Evolutionary conservation across 2,329 filamentous ascomycete species (phyloP).

Genomic region (Colletotrichum siamense): DNA sequence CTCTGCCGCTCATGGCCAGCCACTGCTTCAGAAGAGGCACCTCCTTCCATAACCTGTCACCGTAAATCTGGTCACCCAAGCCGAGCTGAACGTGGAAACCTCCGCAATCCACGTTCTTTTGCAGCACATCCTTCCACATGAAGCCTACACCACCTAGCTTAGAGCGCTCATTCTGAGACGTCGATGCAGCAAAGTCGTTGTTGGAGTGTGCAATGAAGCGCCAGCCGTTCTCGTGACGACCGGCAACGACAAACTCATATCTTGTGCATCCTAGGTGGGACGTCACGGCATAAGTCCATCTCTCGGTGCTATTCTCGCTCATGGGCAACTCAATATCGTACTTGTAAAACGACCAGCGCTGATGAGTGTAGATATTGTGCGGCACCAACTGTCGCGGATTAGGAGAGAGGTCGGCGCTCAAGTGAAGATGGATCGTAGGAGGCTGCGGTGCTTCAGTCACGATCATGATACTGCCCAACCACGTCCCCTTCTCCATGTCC

Average conservation of each 20-base stretch:
- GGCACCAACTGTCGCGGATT: constrained; percentile 88
- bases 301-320: constrained; percentile 79
- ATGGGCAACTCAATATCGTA: constrained; percentile 92
- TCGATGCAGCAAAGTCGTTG: constrained; percentile 91
- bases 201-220: constrained; percentile 95
- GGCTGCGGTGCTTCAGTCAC: constrained; percentile 91
- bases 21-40: constrained; percentile 93
- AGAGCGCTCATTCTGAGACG: constrained; percentile 83
- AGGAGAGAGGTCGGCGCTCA: constrained; percentile 87
- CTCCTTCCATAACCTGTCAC: constrained; percentile 95
- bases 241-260: constrained; percentile 95
- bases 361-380: constrained; percentile 84
- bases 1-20: constrained; percentile 91
- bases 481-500: constrained; percentile 88
- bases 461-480: constrained; percentile 92
- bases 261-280: constrained; percentile 97
- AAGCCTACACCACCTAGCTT: constrained; percentile 88
- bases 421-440: constrained; percentile 94
- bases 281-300: constrained; percentile 98
- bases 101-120: constrained; percentile 95
- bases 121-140: constrained; percentile 99
- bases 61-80: constrained; percentile 93
- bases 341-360: constrained; percentile 94
- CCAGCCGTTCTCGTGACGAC: constrained; percentile 89
- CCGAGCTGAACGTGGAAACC: constrained; percentile 96